Conservation (phyloP, 2,329 filamentous ascomycete genomes). For the Pestalotiopsis sp. region DNA sequence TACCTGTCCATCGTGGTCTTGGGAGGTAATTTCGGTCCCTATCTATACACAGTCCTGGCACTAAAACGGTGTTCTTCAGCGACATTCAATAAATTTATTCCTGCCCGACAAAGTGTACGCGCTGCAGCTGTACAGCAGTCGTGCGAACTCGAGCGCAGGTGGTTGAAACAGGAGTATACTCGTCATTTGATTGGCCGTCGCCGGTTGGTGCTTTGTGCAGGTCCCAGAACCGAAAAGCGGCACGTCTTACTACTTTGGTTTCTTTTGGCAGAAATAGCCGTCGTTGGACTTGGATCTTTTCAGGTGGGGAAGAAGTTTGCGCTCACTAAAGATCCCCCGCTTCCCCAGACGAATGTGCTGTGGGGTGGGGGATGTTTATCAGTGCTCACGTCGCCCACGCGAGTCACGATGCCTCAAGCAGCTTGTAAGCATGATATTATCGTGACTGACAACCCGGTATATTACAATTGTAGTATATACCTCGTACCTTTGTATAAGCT, state of each 20-base stretch:
- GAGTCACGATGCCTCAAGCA: too few species aligned
- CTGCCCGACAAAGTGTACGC: too few species aligned
- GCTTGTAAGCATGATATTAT: too few species aligned
- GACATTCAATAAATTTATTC: background rate
- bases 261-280: background rate
- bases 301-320: too few species aligned
- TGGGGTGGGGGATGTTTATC: too few species aligned
- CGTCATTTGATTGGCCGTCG: background rate
- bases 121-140: background rate
- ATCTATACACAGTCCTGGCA: background rate
- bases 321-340: too few species aligned
- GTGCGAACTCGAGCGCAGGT: background rate
- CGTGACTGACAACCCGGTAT: too few species aligned
- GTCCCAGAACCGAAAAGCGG: background rate
- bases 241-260: background rate
- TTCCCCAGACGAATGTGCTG: too few species aligned
- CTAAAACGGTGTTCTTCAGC: background rate
- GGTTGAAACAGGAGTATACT: background rate
- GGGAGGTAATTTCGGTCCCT: background rate
- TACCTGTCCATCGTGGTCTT: background rate
- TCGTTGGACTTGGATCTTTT: background rate
- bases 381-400: too few species aligned
- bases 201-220: background rate
- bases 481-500: too few species aligned
- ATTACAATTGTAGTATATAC: too few species aligned